A percentile compares a stretch with the other conserved stretches of the same genome.
Conservation (phyloP, 495 filamentous ascomycete genomes). For the Pseudotulostoma volvatum region DNA sequence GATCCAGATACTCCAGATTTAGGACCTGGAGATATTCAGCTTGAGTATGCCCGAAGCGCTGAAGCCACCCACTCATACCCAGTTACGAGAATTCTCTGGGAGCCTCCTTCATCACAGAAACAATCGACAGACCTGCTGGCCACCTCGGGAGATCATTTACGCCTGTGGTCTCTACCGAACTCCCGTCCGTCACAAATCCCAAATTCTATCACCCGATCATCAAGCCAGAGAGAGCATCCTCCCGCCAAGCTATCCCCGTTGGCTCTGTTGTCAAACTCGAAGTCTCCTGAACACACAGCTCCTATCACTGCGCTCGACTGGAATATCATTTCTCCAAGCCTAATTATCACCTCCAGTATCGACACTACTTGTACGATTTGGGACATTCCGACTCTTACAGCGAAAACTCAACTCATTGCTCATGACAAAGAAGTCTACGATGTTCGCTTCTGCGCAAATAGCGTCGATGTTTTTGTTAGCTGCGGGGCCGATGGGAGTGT, state of each 20-base stretch:
- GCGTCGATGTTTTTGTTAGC: constrained; percentile 91
- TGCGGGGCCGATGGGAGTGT: constrained; percentile 97
- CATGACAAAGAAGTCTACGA: constrained; percentile 99
- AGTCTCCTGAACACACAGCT: constrained; percentile 94
- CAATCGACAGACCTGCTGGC: constrained; percentile 90
- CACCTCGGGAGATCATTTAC: constrained; percentile 90
- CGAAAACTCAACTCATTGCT: constrained; percentile 95
- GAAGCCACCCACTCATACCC: constrained; percentile 97
- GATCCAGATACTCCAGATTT: constrained; percentile 46
- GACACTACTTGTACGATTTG: constrained; percentile 99
- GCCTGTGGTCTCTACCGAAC: constrained; percentile 77
- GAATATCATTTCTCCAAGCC: constrained; percentile 88
- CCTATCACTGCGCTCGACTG: constrained; percentile 93
- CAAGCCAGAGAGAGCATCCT: constrained; percentile 45
- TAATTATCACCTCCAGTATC: constrained; percentile 97
- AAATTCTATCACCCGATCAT: constrained; percentile 59
- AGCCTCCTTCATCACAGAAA: constrained; percentile 92
- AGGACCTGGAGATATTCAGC: constrained; percentile 50
- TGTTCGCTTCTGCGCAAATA: constrained; percentile 91
- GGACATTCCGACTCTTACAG: constrained; percentile 96
- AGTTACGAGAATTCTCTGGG: constrained; percentile 91
- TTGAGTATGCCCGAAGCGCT: constrained; percentile 89
- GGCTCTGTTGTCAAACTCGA: constrained; percentile 88
- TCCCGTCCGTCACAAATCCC: constrained; percentile 30
- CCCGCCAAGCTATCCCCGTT: constrained; percentile 83